Base-by-base conservation (phyloP, 106 monocot genomes). In the Allium fistulosum region DNA sequence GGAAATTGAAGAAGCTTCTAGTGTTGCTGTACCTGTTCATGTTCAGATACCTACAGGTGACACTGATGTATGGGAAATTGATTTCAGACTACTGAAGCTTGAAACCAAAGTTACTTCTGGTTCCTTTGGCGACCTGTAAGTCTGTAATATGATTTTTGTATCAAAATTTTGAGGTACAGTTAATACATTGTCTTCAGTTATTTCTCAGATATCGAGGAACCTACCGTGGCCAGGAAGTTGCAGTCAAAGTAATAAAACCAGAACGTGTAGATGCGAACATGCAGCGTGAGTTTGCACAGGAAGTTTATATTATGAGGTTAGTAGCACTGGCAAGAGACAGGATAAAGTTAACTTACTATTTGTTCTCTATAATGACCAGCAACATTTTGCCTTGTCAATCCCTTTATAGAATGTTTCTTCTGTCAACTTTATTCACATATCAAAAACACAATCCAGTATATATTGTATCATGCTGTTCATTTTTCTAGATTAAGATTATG, bases 231-330 rank as follows among this genome's bases (percentile, higher is more conserved):
- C 95, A 96, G 71, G 92, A 92, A 52, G 95, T 96, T 48, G 91
- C 95, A 53, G 92, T 96, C 62, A 96, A 96, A 88, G 84, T 96
- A 59, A 65, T 96, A 47, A 96, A 86, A 49, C 78, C 85, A 46
- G 91, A 92, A 55, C 85, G 80, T 61, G 67, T 91, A 58, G 84
- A 59, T 72, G 65, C 53, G 46, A 81, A 96, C 73, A 79, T 88
- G 85, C 84, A 88, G 66, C 79, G 74, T 14, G 95, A 96, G 63
- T 96, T 96, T 82, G 88, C 85, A 11, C 95, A 96, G 65, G 95
- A 96, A 85, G 92, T 96, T n/a, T 88, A 81, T 67, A 96, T 96
- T 57, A 92, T 96, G 95, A 85, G 88, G 95, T 96, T 49, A 6
- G 80, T 69, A 11, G 6, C 37, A 37, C 37, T 37, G 37, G 37